These are phyloP conservation scores for Aspergillaceae sp. DNA, from an alignment of 2,329 filamentous ascomycete species.

Conservation along the genomic window DNA sequence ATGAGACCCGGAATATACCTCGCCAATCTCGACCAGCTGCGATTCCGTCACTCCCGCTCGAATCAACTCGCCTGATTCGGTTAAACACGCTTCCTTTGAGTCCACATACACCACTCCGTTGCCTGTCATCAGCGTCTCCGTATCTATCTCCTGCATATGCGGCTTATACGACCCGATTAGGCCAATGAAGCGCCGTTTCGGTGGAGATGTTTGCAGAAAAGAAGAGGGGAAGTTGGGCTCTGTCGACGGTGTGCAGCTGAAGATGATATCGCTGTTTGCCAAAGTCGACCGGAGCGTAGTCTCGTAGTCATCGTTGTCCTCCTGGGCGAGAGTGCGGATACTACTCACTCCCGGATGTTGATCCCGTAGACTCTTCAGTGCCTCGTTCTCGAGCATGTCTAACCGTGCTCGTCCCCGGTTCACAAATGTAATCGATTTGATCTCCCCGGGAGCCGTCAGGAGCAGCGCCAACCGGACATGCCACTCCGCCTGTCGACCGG, in stretches of 20 bases:
- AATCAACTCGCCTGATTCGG: slow-evolving; percentile 42
- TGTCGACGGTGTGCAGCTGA: slow-evolving; percentile 42
- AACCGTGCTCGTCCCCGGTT: slow-evolving; percentile 59
- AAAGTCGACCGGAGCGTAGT: slow-evolving; percentile 21
- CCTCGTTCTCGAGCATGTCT: slow-evolving; percentile 29
- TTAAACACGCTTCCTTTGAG: slow-evolving; percentile 36
- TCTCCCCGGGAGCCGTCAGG: slow-evolving; percentile 22
- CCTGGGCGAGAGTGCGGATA: slow-evolving; percentile 43
- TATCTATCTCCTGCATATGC: slow-evolving; percentile 44
- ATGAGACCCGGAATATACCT: slow-evolving; percentile 20
- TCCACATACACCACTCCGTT: slow-evolving; percentile 63
- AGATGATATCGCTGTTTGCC: slow-evolving; percentile 36
- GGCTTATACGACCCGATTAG: slow-evolving; percentile 49
- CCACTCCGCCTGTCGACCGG: slow-evolving; percentile 44
- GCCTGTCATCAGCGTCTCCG: slow-evolving; percentile 42
- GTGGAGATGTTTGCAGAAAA: slow-evolving; percentile 25
- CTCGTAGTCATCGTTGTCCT: slow-evolving; percentile 50
- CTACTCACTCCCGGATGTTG: slow-evolving; percentile 28
- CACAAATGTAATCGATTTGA: slow-evolving; percentile 65
- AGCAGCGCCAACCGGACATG: slow-evolving; percentile 46
- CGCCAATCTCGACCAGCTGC: slow-evolving; percentile 37
- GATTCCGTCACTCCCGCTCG: slow-evolving; percentile 28
- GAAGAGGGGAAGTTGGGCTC: slow-evolving; percentile 31
- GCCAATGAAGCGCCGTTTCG: slow-evolving; percentile 39
- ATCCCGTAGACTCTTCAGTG: slow-evolving; percentile 25